Conservation (phyloP, 129 eudicot genomes). For the Helianthus annuus region HanXRQr2.0-SUNRISE NC_035448.2:22494933-22495432, state of each 20-base stretch:
- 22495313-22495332: no score
- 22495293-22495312: no score
- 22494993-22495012: background rate
- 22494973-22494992: background rate
- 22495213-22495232: no score
- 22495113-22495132: slow-evolving; percentile 17
- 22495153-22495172: slow-evolving; percentile 13
- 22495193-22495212: no score
- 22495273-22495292: no score
- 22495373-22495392: no score
- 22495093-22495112: background rate
- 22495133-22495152: slow-evolving; percentile 27
- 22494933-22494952: background rate
- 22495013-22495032: slow-evolving; percentile 16
- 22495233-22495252: no score
- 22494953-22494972: background rate
- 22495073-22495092: slow-evolving; percentile 20
- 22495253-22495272: no score
- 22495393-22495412: no score
- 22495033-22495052: slow-evolving; percentile 1
- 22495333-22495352: no score
- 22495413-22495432: no score
- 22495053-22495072: slow-evolving; percentile 19
- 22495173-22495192: slow-evolving; percentile 1
- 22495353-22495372: no score